phyloP scores from a whole-genome alignment of 345 rosid genomes.

The Euphorbia tirucalli region DNA sequence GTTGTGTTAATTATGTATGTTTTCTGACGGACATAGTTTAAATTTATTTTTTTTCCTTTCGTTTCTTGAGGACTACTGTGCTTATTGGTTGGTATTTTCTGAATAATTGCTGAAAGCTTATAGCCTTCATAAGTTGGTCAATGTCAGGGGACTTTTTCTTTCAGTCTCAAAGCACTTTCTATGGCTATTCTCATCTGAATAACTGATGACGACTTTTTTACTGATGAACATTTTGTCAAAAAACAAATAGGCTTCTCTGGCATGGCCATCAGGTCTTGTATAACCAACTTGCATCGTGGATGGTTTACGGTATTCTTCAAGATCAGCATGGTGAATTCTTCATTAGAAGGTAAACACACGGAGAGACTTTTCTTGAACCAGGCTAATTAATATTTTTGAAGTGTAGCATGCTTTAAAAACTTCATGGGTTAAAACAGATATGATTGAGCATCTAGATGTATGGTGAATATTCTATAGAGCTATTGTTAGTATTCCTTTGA shows the following conservation, averaged over 20 bases:
- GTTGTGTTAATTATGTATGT: background rate
- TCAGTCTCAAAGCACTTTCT: background rate
- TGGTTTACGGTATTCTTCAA: conserved; percentile 96
- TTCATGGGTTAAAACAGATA: background rate
- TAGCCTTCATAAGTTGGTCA: background rate
- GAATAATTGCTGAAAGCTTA: background rate
- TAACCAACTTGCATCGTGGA: conserved; percentile 94
- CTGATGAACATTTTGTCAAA: conserved; percentile 5
- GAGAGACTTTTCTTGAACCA: background rate
- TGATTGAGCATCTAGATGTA: background rate
- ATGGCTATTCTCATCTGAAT: background rate
- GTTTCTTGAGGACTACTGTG: background rate
- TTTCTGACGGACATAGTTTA: background rate
- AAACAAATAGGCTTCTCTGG: conserved; percentile 82
- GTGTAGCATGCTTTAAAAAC: background rate
- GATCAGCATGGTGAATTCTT: conserved; percentile 92
- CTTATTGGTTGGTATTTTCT: background rate
- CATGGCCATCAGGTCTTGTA: conserved; percentile 96
- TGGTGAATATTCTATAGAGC: background rate
- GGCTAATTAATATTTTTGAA: background rate
- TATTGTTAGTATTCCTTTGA: background rate
- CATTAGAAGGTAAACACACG: conserved; percentile 55
- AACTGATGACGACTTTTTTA: background rate
- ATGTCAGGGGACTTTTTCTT: background rate
- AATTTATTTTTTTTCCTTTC: no score